Evolutionary conservation across 2,329 filamentous ascomycete genomes (phyloP), one percentile per base, ranked within the genome.

Genomic region (Diaporthe longicolla): DNA sequence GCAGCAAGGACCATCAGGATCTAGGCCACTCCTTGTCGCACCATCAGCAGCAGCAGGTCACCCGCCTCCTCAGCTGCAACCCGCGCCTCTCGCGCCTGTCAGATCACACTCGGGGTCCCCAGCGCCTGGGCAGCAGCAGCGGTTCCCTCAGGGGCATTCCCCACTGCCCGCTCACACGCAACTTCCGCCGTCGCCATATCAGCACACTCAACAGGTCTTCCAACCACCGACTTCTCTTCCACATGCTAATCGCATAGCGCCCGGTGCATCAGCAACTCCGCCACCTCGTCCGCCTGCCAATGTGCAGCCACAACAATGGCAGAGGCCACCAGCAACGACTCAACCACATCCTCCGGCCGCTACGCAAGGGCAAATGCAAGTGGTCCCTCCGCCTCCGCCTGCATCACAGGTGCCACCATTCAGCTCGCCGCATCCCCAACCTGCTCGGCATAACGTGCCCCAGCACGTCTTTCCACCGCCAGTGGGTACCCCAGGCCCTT

Each of bases 31-130:
- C 6, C 78, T 82, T 55, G 80, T 80, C 26, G 81, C 81, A 26
- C 81, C 83, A 58, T 32, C 29, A 32, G 85, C 85, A 70, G 79
- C 82, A 70, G 79, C 79, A 80, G 79, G 55, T 77, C 82, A 72
- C 77, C 80, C 13, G 78, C 78, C 74, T 78, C 80, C 21, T 81
- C 81, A 63, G 70, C 73, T 48, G 17, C 74, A 74, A n/a, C 55
- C 78, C 9, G 80, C 78, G 26, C 72, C 77, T 29, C 55, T 78
- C 9, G 79, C 78, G 26, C 72, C 77, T 29, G 26, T 77, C 26
- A 80, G 80, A 58, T 79, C 80, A 37, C 78, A 79, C 9, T 73
- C 76, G 26, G 80, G 80, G 75, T 76, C 79, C 63, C 73, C 76
- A 54, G 79, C 79, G 48, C 52, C 78, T 57, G 57, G 63, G 71